Conservation (phyloP, 441 rosid genomes). For the Eutrema salsugineum region DNA sequence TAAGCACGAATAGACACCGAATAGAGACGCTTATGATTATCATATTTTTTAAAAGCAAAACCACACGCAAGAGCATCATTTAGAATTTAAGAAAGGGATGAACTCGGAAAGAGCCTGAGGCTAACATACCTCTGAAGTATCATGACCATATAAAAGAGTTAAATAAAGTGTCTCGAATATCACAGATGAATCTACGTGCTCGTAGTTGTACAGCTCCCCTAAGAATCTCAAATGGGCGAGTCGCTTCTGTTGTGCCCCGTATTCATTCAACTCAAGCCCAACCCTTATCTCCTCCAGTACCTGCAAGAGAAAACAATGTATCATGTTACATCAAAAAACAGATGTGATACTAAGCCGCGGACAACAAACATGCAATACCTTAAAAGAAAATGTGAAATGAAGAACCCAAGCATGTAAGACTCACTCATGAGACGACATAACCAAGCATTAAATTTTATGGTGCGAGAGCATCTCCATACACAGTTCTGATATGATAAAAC, state of each 20-base stretch:
- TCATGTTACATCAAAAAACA: background rate
- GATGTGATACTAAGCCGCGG: background rate
- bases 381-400: slow-evolving; percentile 3
- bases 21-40: background rate
- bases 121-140: slow-evolving; percentile 72
- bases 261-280: slow-evolving; percentile 94
- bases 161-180: slow-evolving; percentile 91
- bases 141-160: slow-evolving; percentile 80
- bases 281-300: slow-evolving; percentile 97
- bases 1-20: background rate
- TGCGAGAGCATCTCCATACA: background rate
- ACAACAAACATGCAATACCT: slow-evolving; percentile 7
- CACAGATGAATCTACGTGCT: slow-evolving; percentile 96
- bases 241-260: slow-evolving; percentile 97
- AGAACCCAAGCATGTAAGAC: background rate
- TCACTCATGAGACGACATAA: background rate
- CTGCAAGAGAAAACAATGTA: slow-evolving; percentile 41
- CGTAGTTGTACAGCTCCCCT: slow-evolving; percentile 98
- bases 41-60: background rate
- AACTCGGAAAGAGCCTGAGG: background rate
- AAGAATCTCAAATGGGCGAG: slow-evolving; percentile 95
- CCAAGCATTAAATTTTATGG: background rate
- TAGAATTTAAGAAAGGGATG: background rate
- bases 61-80: background rate
- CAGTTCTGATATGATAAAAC: background rate